Evolutionary conservation across 1,284 basidiomycete species (phyloP).

Genomic region (Violaceomyces palustris): DNA sequence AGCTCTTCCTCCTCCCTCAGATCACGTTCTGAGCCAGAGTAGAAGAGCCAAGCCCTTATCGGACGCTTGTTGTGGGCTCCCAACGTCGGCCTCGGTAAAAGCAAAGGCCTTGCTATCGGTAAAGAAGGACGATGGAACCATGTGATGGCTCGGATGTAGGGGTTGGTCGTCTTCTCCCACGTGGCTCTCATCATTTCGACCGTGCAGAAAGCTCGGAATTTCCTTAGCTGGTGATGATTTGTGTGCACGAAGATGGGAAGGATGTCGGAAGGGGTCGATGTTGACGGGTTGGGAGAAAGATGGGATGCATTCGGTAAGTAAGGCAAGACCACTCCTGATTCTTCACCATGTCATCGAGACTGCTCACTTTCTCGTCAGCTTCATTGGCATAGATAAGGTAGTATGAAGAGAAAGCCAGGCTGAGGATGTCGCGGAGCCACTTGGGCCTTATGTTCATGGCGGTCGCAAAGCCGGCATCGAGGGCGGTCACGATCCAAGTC

Average conservation of each 20-base stretch:
- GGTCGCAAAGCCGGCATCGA: conserved; percentile 95
- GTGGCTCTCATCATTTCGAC: conserved; percentile 90
- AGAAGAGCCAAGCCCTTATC: conserved; percentile 79
- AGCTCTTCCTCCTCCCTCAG: conserved; percentile 55
- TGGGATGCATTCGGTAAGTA: too few relatives aligned
- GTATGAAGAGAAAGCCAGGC: conserved; percentile 70
- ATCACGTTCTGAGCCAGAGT: conserved; percentile 66
- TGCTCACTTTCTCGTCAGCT: conserved; percentile 75
- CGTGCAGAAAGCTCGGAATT: conserved; percentile 84
- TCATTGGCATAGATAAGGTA: conserved; percentile 91
- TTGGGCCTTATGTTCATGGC: conserved; percentile 88
- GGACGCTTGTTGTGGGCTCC: conserved; percentile 60
- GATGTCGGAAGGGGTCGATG: too few relatives aligned
- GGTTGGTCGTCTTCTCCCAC: conserved; percentile 95
- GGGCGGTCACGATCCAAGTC: conserved; percentile 80
- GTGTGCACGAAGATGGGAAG: too few relatives aligned
- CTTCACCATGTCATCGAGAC: too few relatives aligned
- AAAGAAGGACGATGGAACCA: conserved; percentile 61
- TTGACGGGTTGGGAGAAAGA: too few relatives aligned
- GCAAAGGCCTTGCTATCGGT: conserved; percentile 67
- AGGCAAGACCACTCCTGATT: too few relatives aligned
- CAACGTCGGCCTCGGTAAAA: conserved; percentile 68
- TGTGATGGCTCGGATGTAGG: conserved; percentile 71
- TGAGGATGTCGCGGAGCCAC: conserved; percentile 74
- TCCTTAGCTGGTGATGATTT: too few relatives aligned